Evolutionary conservation across 2,329 filamentous ascomycete genomes (phyloP), one percentile per base, ranked within the genome.

Genomic region (Nigrospora sphaerica): DNA sequence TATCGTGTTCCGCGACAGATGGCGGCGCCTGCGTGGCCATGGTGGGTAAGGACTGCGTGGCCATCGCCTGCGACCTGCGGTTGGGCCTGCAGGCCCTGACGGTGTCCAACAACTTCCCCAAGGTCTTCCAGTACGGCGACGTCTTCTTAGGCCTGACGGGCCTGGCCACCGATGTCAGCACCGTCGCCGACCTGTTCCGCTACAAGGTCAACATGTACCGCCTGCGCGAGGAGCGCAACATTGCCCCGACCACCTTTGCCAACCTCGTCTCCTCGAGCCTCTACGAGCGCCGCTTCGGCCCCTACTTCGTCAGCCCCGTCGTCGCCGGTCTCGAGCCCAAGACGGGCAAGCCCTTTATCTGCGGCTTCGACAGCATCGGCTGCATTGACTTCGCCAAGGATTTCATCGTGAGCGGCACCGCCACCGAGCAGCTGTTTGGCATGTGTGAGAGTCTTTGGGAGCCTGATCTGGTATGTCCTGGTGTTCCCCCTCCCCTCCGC

Each of bases 151-250:
- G 93, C 47, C 83, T 98, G 51, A 97, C 93, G 5, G 93, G 93
- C 46, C 87, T 98, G 44, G 93, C 93, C 51, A 98, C 93, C 59
- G 93, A 98, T 68, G 90, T 98, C 54, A 81, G 81, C 54, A 97
- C 92, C 58, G 92, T 98, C 57, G 87, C 85, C 60, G 92, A 98
- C 72, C 85, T 97, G 57, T 95, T 98, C 81, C 90, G 93, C 64
- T 97, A 95, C 83, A 98, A 98, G 80, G 89, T 95, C 69, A 98
- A 98, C 81, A 95, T 98, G 88, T 98, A 98, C 81, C 88, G 93
- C 55, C 82, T 98, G 62, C 88, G 93, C 63, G 93, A 98, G 78
- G 93, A 98, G 78, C 90, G 93, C 64, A 80, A 90, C 75, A 97
- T 98, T 70, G 85, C 88, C 46, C 93, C 93, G 39, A 81, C 87